Evolutionary conservation across 2,329 filamentous ascomycete species (phyloP), one percentile per base, ranked within the genome.

Genomic region (Phaeophleospora eucalypticola): DNA sequence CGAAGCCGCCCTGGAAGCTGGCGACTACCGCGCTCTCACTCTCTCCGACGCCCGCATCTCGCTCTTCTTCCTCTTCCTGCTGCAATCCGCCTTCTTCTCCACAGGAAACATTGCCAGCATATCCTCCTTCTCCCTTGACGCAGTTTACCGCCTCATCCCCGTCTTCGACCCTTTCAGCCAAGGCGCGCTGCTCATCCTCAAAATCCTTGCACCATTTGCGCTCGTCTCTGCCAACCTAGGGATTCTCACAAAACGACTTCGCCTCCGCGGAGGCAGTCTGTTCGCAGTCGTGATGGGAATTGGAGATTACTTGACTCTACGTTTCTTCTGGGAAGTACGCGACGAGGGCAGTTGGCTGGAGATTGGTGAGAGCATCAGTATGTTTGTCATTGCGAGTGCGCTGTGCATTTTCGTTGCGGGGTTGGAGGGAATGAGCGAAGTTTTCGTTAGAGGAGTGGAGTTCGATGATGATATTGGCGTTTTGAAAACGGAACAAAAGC

Each of bases 321-420:
- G 93, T 61, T 98, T 98, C 74, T 98, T 98, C 71, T 98, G 88
- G 82, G 88, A 95, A 60, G 93, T 98, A 37, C 87, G 86, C 61
- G 93, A 98, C 59, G 93, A 98, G 65, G 93, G 93, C 0, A 93
- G 86, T 17, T 98, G 93, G 93, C 71, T 98, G 49, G 93, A 98
- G 65, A 98, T 98, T 64, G 93, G 93, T 24, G 95, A 89, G 20
- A 96, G 89, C 3, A 98, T 98, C 57, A 95, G 82, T 62, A 90
- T 97, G 66, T 98, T 97, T 68, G 82, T 83, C 51, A 97, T 98
- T 70, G 91, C 89, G 15, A 96, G 89, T 67, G 67, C 88, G 58
- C 65, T 97, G 36, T 93, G 89, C 58, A 83, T 95, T 7, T 98
- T 98, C 71, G 89, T 98, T 36, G 88, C 89, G 0, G 82, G 79